These are phyloP conservation scores for Mycena galericulata DNA, from an alignment of 768 basidiomycete species.

Conservation along the genomic window DNA sequence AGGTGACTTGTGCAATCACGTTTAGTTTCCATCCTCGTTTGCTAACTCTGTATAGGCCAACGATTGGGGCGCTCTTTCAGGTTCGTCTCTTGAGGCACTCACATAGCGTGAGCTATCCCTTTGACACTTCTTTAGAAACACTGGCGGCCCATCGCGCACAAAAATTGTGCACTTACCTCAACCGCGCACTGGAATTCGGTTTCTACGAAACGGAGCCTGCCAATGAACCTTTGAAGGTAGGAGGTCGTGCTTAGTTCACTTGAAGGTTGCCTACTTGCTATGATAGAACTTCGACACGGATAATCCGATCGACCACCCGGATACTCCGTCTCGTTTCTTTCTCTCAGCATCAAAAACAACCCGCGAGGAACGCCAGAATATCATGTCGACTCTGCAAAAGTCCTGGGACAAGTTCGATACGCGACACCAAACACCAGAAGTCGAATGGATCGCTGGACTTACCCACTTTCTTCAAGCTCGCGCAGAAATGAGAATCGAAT, in stretches of 20 bases:
- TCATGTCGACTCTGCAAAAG: slow-evolving; percentile 36
- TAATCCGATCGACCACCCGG: slow-evolving; percentile 47
- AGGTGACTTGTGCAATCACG: slow-evolving; percentile 33
- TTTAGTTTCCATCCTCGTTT: not conserved
- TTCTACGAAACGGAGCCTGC: slow-evolving; percentile 57
- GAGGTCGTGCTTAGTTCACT: too few species aligned
- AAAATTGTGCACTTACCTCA: slow-evolving; percentile 53
- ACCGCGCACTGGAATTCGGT: slow-evolving; percentile 61
- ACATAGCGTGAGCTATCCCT: not conserved
- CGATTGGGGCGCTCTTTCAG: slow-evolving; percentile 73
- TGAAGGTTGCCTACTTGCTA: too few species aligned
- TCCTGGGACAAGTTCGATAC: slow-evolving; percentile 47
- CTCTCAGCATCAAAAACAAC: slow-evolving; percentile 31
- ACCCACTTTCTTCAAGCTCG: slow-evolving; percentile 51
- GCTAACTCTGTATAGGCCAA: slow-evolving; percentile 50
- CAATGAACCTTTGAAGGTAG: slow-evolving; percentile 64
- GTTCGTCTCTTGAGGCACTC: slow-evolving; percentile 51
- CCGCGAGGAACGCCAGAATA: slow-evolving; percentile 32
- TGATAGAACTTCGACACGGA: slow-evolving; percentile 70
- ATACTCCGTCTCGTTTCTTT: slow-evolving; percentile 51
- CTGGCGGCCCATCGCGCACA: slow-evolving; percentile 62
- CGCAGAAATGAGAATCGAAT: slow-evolving; percentile 55
- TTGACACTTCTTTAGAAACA: slow-evolving; percentile 50
- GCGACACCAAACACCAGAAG: slow-evolving; percentile 53
- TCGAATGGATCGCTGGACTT: slow-evolving; percentile 55